These are phyloP conservation scores for Candida maesae DNA, from an alignment of 805 yeast species.

Conservation along the genomic window DNA sequence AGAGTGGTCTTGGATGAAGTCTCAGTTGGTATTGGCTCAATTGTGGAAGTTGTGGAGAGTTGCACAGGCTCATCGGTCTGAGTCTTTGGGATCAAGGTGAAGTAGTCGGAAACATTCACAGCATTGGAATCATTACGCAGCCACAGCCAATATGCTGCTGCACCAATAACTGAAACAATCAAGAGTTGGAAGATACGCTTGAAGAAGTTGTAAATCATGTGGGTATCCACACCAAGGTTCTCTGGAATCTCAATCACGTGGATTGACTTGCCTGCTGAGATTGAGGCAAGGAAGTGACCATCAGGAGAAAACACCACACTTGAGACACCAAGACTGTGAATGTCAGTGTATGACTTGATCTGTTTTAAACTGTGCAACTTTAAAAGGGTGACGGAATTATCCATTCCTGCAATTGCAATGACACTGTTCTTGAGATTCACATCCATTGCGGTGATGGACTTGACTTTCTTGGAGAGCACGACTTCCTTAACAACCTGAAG, in stretches of 20 bases:
- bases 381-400: constrained; percentile 49
- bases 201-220: constrained; percentile 23
- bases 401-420: constrained; percentile 45
- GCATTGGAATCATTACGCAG: constrained; percentile 8
- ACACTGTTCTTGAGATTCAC: constrained; percentile 33
- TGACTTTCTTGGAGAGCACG: constrained; percentile 21
- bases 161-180: constrained; percentile 8
- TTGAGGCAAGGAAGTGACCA: constrained; percentile 66
- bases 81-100: constrained; percentile 20
- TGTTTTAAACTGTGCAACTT: constrained; percentile 47
- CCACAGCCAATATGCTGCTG: constrained; percentile 16
- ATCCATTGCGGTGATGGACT: constrained; percentile 48
- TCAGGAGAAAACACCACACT: constrained; percentile 64
- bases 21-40: background rate
- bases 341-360: constrained; percentile 46
- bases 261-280: constrained; percentile 72
- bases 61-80: constrained; percentile 2
- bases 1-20: background rate
- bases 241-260: constrained; percentile 60
- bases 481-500: constrained; percentile 17
- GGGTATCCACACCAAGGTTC: constrained; percentile 32
- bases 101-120: constrained; percentile 23
- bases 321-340: constrained; percentile 74
- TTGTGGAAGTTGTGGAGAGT: background rate
- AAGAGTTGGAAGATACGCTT: constrained; percentile 18